Percentiles rank a stretch among this genome's conserved stretches.
Conservation (phyloP, 495 filamentous ascomycete genomes). For the Chaetomium tenue region DNA sequence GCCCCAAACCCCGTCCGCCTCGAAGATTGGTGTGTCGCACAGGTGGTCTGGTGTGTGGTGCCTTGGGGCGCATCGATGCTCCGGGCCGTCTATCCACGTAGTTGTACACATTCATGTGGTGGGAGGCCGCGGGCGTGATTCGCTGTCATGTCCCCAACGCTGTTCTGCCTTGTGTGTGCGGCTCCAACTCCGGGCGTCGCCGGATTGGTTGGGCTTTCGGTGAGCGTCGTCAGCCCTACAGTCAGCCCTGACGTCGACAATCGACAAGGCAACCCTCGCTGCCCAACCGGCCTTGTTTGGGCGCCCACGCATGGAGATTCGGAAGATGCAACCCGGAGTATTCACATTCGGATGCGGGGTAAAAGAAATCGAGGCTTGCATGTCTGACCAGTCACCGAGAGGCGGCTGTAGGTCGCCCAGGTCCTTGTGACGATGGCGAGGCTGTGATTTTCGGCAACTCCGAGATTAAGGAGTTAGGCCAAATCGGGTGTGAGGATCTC, state of each 20-base stretch:
- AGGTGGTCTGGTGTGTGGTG: background rate
- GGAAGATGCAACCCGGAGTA: too few species aligned
- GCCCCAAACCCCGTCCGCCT: too few species aligned
- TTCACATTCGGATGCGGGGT: too few species aligned
- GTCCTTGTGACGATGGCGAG: too few species aligned
- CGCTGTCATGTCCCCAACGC: background rate
- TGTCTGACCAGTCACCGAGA: background rate
- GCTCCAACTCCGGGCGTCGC: slow-evolving; percentile 13
- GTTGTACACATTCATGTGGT: too few species aligned
- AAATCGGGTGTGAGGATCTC: too few species aligned
- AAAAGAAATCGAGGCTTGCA: slow-evolving; percentile 1
- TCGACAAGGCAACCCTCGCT: slow-evolving; percentile 17
- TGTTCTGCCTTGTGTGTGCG: slow-evolving; percentile 24
- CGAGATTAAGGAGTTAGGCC: too few species aligned
- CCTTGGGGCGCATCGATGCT: too few species aligned
- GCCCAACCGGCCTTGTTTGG: slow-evolving; percentile 26
- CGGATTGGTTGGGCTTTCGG: slow-evolving; percentile 30
- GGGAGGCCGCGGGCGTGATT: slow-evolving; percentile 1
- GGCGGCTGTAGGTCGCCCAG: background rate
- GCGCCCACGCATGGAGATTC: slow-evolving; percentile 22
- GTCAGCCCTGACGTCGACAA: slow-evolving; percentile 21
- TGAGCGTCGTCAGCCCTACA: slow-evolving; percentile 29
- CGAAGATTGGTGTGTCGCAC: too few species aligned
- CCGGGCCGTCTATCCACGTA: too few species aligned
- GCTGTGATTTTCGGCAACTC: too few species aligned